Evolutionary conservation across 2,329 filamentous ascomycete species (phyloP).

Genomic region (Cercospora brassicicola): DNA sequence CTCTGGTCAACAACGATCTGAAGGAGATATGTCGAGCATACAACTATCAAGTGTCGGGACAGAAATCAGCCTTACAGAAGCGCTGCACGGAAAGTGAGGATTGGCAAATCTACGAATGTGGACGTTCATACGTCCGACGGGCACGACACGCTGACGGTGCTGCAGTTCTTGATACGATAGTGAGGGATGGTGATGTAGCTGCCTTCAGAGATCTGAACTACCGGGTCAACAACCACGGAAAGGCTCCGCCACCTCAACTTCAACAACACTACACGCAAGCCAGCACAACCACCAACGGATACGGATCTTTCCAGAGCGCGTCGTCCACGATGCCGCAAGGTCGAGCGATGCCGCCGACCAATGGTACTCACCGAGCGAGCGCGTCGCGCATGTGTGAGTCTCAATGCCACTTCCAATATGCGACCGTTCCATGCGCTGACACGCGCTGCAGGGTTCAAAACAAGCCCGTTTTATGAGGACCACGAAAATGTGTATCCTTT

Average conservation of each 20-base stretch:
- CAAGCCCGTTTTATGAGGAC: slow-evolving; percentile 82
- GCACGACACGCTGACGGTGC: slow-evolving; percentile 5
- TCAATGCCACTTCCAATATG: background rate
- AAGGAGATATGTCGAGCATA: slow-evolving; percentile 75
- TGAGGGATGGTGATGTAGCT: slow-evolving; percentile 38
- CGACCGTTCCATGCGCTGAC: background rate
- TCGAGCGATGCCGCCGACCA: slow-evolving; percentile 9
- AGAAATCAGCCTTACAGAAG: slow-evolving; percentile 78
- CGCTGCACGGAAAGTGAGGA: slow-evolving; percentile 71
- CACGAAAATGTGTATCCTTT: slow-evolving; percentile 64
- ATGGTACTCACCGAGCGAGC: slow-evolving; percentile 19
- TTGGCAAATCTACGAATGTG: background rate
- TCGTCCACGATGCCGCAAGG: slow-evolving; percentile 21
- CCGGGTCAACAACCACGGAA: slow-evolving; percentile 45
- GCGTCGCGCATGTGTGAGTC: slow-evolving; percentile 26
- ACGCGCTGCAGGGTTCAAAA: slow-evolving; percentile 56
- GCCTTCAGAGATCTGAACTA: slow-evolving; percentile 43
- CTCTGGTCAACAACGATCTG: slow-evolving; percentile 64
- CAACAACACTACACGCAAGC: slow-evolving; percentile 10
- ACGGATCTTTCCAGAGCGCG: slow-evolving; percentile 9
- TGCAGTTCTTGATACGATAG: slow-evolving; percentile 43
- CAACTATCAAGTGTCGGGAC: slow-evolving; percentile 73
- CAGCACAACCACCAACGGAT: slow-evolving; percentile 19
- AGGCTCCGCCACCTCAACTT: slow-evolving; percentile 20
- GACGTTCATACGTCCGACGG: background rate